Base-by-base conservation (phyloP, 139 green algal species). In the Mychonastes homosphaera region DNA sequence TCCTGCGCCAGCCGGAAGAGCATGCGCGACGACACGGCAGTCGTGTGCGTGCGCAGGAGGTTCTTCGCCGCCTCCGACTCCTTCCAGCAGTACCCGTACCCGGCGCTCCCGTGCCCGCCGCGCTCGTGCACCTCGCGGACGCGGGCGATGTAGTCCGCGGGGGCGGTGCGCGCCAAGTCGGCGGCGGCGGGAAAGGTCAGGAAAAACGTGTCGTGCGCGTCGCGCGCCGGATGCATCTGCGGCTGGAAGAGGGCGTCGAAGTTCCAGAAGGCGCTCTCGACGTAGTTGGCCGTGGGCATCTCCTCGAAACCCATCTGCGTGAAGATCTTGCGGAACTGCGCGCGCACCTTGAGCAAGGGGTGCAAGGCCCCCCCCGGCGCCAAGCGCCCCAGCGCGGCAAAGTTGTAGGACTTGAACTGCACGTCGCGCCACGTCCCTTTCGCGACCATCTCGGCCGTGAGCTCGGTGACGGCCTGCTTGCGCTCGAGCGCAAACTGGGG, bases 201-300 rank as follows among this genome's bases (percentile, higher is more conserved):
- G 75, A 98, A 98, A 79, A 99, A 99, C 57, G 92, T 99, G 83
- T 99, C 92, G 66, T 99, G 92, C 0, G 92, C 91, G 70, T 99
- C 92, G 6, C 92, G 67, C 0, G 92, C 92, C 15, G 92, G 92
- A 74, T 99, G 92, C 70, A 84, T 85, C 79, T 99, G 92, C 48
- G 92, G 92, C 81, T 99, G 92, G 79, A 99, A 98, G 15, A 99
- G 84, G 12, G 84, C 85, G 68, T 99, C 92, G 69, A 99, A 99
- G 74, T 99, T 99, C 92, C 92, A 99, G 77, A 99, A 99, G 50
- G 58, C 75, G 32, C 50, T 77, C 76, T 95, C 89, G 30, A 96
- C 87, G 75, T 89, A 96, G 63, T 84, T 86, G 73, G 91, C 88
- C 58, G 87, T 94, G 43, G 85, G 80, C 89, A 95, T 95, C 64